Evolutionary conservation across 1,139 yeast genomes (phyloP), one percentile per base, ranked within the genome.

Genomic region (Blastobotrys illinoisensis): DNA sequence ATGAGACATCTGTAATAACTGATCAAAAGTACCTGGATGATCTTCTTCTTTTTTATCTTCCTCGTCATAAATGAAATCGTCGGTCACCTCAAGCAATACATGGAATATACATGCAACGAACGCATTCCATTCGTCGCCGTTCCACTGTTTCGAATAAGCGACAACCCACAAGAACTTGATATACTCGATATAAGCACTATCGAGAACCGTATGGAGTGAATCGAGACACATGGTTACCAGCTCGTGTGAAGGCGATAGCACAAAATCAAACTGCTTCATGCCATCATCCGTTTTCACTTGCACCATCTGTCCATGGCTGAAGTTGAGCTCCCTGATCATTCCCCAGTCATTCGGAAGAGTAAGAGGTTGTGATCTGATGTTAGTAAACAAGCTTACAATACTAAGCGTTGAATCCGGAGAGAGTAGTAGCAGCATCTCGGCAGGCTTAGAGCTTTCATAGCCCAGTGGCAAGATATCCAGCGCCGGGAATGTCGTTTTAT

Each of bases 151-250:
- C 56, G 79, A 71, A 23, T 76, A 67, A 0, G 87, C 81, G 0
- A 85, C 70, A 44, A 86, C 73, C 93, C 95, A 88, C 4, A 79
- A 70, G 57, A 83, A 72, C 80, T 84, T 77, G 32, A 86, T 71
- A 18, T 78, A 76, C 61, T 82, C 85, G 62, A 77, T 79, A 3
- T 81, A 76, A 53, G 77, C 77, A 1, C 85, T 75, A 6, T 86
- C 87, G 3, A 86, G 77, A 20, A 86, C 67, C 58, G 79, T 77
- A 54, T 75, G 55, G 18, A 67, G 49, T 0, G 59, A 58, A 6
- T 57, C 52, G 20, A 67, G 60, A 46, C 68, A 62, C 18, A 53
- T 54, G 9, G 11, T 75, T 61, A 86, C 78, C 7, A 82, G 74
- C 19, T 72, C 69, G 23, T 76, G 73, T 11, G 69, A 70, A 0